These are phyloP conservation scores for Leptomonas pyrrhocoris DNA, from an alignment of 208 protist species.

Conservation along the genomic window DNA sequence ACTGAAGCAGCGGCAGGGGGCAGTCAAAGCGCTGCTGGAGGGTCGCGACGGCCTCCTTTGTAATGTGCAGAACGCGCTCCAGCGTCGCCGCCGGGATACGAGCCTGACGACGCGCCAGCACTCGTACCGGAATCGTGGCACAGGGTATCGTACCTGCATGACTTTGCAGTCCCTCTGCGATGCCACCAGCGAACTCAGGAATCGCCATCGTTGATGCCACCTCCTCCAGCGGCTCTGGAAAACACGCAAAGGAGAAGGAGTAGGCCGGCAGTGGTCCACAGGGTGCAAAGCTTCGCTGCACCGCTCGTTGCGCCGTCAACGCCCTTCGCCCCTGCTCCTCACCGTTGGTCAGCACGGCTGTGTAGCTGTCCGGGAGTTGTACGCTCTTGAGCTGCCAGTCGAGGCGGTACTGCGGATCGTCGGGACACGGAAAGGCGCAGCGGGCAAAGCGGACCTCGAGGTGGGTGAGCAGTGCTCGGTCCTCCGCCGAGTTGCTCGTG, in stretches of 20 bases:
- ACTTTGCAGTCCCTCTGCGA: neutral
- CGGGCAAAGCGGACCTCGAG: conserved; percentile 84
- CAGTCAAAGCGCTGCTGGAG: conserved; percentile 72
- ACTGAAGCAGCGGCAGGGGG: conserved; percentile 60
- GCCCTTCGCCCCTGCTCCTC: conserved; percentile 27
- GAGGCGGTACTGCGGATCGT: conserved; percentile 73
- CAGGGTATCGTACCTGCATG: neutral
- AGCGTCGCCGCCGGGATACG: conserved; percentile 29
- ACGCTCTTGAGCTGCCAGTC: conserved; percentile 59
- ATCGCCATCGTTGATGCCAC: conserved; percentile 10
- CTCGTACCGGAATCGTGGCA: conserved; percentile 19
- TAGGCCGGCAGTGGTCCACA: conserved; percentile 77
- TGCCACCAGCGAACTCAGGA: neutral
- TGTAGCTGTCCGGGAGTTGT: conserved; percentile 49
- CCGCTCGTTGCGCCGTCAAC: conserved; percentile 24
- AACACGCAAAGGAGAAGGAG: conserved; percentile 64
- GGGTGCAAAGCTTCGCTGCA: conserved; percentile 42
- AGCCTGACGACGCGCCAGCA: conserved; percentile 26
- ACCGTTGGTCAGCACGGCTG: conserved; percentile 46
- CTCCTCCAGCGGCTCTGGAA: conserved; percentile 21
- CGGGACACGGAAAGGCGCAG: conserved; percentile 81
- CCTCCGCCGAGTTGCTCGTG: neutral
- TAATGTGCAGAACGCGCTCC: conserved; percentile 34
- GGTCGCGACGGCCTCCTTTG: conserved; percentile 37
- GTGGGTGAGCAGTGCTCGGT: conserved; percentile 65